These are phyloP conservation scores for Orbilia javanica DNA, from an alignment of 2,329 filamentous ascomycete species.

Conservation along the genomic window DNA sequence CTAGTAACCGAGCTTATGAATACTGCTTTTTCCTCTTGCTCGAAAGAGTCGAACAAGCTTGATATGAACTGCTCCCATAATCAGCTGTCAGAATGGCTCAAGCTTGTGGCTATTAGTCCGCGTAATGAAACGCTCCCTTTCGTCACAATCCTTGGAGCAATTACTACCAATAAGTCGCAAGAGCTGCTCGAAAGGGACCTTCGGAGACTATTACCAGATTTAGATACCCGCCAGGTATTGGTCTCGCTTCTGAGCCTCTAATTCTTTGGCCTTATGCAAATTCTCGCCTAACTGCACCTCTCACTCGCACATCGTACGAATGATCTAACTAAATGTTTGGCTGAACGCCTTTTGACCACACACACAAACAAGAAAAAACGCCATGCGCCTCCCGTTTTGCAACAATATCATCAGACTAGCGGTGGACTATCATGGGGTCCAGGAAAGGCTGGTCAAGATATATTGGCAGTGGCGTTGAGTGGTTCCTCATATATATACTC, in stretches of 20 bases:
- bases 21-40: slow-evolving; percentile 33
- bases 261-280: slow-evolving; percentile 56
- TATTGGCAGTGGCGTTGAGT: slow-evolving; percentile 46
- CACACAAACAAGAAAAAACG: slow-evolving; percentile 35
- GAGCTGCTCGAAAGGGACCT: slow-evolving; percentile 26
- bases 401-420: slow-evolving; percentile 35
- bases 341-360: slow-evolving; percentile 39
- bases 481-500: slow-evolving; percentile 45
- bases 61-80: slow-evolving; percentile 21
- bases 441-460: slow-evolving; percentile 37
- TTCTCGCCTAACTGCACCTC: slow-evolving; percentile 58
- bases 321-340: slow-evolving; percentile 19
- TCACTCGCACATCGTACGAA: slow-evolving; percentile 56
- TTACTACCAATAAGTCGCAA: slow-evolving; percentile 27
- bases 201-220: slow-evolving; percentile 57
- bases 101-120: slow-evolving; percentile 53
- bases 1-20: slow-evolving; percentile 57
- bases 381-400: slow-evolving; percentile 58
- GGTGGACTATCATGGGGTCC: slow-evolving; percentile 10
- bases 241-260: slow-evolving; percentile 47
- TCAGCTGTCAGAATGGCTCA: slow-evolving; percentile 42
- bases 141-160: slow-evolving; percentile 57
- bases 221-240: slow-evolving; percentile 36
- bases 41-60: slow-evolving; percentile 30
- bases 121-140: slow-evolving; percentile 58